Evolutionary conservation across 169 alveolate genomes (phyloP).

Genomic region (Cryptosporidium viatorum): DNA sequence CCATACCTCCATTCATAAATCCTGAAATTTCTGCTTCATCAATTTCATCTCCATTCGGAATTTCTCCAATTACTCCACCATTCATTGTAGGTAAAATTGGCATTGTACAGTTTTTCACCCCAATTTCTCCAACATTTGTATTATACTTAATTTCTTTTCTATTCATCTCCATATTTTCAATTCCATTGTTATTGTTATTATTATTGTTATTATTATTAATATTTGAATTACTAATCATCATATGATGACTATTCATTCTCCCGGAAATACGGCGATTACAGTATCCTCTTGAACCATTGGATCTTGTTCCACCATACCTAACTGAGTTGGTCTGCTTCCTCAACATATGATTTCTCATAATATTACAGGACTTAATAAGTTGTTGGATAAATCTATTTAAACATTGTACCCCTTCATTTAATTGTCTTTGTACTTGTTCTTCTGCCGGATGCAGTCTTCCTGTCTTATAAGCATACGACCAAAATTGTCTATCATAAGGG

Average conservation of each 20-base stretch:
- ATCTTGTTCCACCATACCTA: conserved; percentile 13
- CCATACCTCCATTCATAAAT: conserved; percentile 27
- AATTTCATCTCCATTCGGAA: conserved; percentile 25
- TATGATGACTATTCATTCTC: background rate
- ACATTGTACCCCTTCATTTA: conserved; percentile 71
- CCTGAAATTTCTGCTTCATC: conserved; percentile 59
- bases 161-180: background rate
- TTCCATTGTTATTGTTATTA: too few relatives aligned
- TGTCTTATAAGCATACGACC: conserved; percentile 75
- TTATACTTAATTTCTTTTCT: background rate
- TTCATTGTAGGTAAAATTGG: conserved; percentile 1
- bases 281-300: conserved; percentile 3
- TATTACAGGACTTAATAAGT: conserved; percentile 51
- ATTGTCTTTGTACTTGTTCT: conserved; percentile 73
- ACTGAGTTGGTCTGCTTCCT: conserved; percentile 45
- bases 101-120: background rate
- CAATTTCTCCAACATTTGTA: background rate
- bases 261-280: background rate
- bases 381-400: conserved; percentile 69
- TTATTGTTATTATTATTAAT: background rate
- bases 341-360: conserved; percentile 65
- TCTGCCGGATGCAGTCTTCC: conserved; percentile 75
- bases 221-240: conserved; percentile 2
- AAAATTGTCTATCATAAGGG: conserved; percentile 73
- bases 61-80: conserved; percentile 1